Percentiles rank a stretch among this genome's conserved stretches.
These are phyloP conservation scores for Deinandra increscens DNA, from an alignment of 129 eudicot genomes.

Conservation along the genomic window DNA sequence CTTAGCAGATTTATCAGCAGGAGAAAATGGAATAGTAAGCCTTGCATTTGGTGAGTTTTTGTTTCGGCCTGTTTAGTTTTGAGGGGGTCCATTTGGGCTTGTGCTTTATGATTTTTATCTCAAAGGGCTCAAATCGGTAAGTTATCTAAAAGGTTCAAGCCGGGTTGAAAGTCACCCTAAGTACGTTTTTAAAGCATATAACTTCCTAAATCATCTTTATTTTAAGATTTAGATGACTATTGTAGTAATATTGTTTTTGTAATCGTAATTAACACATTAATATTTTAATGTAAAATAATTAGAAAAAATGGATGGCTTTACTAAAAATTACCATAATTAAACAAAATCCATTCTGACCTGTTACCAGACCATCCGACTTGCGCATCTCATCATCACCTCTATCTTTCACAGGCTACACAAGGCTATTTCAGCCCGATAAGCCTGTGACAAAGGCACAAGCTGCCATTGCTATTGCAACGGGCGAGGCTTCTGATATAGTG, in stretches of 20 bases:
- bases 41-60: conserved; percentile 76
- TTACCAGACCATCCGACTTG: neutral
- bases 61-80: neutral
- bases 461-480: conserved; percentile 88
- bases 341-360: neutral
- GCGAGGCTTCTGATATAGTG: conserved; percentile 80
- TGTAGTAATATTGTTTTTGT: neutral
- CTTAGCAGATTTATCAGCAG: conserved; percentile 75
- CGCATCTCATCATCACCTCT: neutral
- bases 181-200: neutral
- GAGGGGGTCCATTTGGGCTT: neutral
- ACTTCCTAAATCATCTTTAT: neutral
- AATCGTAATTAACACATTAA: neutral
- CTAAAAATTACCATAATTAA: neutral
- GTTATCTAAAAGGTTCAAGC: neutral
- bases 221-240: neutral
- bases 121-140: neutral
- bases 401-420: conserved; percentile 69
- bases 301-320: neutral
- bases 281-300: neutral
- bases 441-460: conserved; percentile 98
- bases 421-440: conserved; percentile 92
- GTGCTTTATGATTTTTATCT: neutral
- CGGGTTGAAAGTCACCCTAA: neutral
- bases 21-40: conserved; percentile 78